Conservation (phyloP, 2,329 filamentous ascomycete genomes). For the Aspergillus ruber region DNA sequence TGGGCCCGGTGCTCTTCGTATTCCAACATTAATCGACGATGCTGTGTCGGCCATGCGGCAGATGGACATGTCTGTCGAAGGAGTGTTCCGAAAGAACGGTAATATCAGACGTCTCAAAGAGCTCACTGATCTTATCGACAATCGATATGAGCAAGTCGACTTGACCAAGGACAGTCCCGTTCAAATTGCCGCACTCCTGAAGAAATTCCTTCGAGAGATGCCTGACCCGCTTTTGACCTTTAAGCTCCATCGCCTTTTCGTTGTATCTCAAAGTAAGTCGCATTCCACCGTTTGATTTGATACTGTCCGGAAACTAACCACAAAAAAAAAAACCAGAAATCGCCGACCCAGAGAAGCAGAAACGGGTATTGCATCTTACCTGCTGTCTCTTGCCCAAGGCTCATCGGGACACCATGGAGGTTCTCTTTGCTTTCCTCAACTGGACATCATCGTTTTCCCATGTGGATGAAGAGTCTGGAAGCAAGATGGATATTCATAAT, state of each 20-base stretch:
- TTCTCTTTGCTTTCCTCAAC: constrained; percentile 91
- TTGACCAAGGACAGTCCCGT: constrained; percentile 85
- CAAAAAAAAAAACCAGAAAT: constrained; percentile 52
- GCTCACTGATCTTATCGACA: constrained; percentile 77
- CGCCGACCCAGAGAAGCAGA: constrained; percentile 69
- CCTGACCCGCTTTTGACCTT: constrained; percentile 92
- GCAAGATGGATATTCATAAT: constrained; percentile 99
- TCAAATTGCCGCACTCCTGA: constrained; percentile 85
- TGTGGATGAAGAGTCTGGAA: constrained; percentile 91
- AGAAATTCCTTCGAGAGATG: constrained; percentile 89
- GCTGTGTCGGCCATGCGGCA: constrained; percentile 90
- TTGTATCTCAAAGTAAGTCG: constrained; percentile 69
- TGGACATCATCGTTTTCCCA: constrained; percentile 98
- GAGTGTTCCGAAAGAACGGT: constrained; percentile 97
- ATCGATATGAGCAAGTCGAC: constrained; percentile 76
- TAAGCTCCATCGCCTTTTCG: constrained; percentile 87
- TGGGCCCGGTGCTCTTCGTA: constrained; percentile 79
- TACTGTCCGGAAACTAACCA: constrained; percentile 4
- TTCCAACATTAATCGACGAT: constrained; percentile 93
- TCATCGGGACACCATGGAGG: constrained; percentile 89
- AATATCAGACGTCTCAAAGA: constrained; percentile 94
- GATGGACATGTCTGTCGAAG: constrained; percentile 98
- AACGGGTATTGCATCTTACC: constrained; percentile 79
- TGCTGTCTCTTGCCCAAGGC: constrained; percentile 90
- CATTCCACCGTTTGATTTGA: constrained; percentile 2